Conservation (phyloP, 2,329 filamentous ascomycete species). For the Sporothrix luriei region DNA sequence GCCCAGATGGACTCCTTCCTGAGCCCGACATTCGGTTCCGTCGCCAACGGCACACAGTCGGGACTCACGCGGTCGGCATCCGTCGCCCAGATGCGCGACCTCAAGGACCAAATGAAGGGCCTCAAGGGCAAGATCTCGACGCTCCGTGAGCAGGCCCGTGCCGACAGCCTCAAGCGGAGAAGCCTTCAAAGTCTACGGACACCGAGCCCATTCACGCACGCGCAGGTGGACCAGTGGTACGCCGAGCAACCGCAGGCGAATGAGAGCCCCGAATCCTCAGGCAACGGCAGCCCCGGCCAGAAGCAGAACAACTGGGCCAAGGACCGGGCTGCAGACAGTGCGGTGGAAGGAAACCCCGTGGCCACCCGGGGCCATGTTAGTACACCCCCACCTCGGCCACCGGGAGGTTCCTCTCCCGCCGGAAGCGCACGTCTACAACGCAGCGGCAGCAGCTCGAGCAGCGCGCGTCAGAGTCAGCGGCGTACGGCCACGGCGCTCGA, state of each 20-base stretch:
- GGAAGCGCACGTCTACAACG: constrained; percentile 19
- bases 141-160: constrained; percentile 74
- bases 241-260: constrained; percentile 40
- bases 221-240: constrained; percentile 60
- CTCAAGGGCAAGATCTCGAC: constrained; percentile 83
- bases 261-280: constrained; percentile 31
- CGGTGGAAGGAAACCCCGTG: constrained; percentile 23
- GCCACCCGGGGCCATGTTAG: background rate
- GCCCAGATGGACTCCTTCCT: constrained; percentile 46
- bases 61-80: constrained; percentile 68
- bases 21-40: constrained; percentile 51
- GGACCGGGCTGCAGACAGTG: constrained; percentile 39
- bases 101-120: constrained; percentile 83
- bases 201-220: constrained; percentile 76
- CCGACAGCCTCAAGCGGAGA: constrained; percentile 74
- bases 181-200: constrained; percentile 76
- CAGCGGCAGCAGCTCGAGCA: constrained; percentile 29
- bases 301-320: constrained; percentile 41
- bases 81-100: constrained; percentile 68
- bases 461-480: constrained; percentile 6
- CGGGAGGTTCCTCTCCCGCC: background rate
- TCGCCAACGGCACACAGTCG: constrained; percentile 42
- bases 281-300: constrained; percentile 24
- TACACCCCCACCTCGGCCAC: constrained; percentile 23
- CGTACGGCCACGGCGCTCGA: background rate